phyloP scores from a whole-genome alignment of 805 yeast species.

The Candida methanosorbosa region DNA sequence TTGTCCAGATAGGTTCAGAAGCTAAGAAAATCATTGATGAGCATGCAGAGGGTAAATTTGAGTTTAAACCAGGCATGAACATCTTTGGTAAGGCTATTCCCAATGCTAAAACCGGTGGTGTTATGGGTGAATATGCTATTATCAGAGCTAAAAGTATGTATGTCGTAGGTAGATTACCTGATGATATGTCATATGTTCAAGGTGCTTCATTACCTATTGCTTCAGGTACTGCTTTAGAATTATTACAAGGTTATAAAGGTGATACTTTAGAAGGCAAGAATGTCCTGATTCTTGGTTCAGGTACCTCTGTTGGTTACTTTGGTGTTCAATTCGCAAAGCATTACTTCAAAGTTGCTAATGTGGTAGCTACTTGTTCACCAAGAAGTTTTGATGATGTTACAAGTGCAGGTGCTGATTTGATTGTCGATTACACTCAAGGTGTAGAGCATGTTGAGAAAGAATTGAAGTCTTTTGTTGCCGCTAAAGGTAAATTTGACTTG shows the following conservation, averaged over 20 bases:
- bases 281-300: conserved; percentile 65
- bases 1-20: conserved; percentile 12
- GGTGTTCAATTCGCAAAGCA: conserved; percentile 49
- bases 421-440: conserved; percentile 48
- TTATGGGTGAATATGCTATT: conserved; percentile 38
- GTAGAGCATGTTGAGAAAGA: conserved; percentile 27
- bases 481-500: conserved; percentile 44
- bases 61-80: conserved; percentile 12
- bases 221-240: conserved; percentile 50
- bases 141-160: conserved; percentile 24
- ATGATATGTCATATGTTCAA: conserved; percentile 35
- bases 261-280: conserved; percentile 30
- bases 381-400: conserved; percentile 14
- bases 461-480: conserved; percentile 19
- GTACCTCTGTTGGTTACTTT: conserved; percentile 57
- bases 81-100: conserved; percentile 9
- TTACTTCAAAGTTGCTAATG: conserved; percentile 33
- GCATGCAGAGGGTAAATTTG: not conserved
- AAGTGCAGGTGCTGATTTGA: conserved; percentile 45
- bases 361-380: conserved; percentile 44
- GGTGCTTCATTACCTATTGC: conserved; percentile 65
- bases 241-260: conserved; percentile 24
- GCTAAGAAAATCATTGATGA: not conserved
- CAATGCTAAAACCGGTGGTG: conserved; percentile 20
- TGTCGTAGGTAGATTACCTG: conserved; percentile 37